These are phyloP conservation scores for Fusarium fracticaudum DNA, from an alignment of 2,329 filamentous ascomycete genomes.

Conservation along the genomic window DNA sequence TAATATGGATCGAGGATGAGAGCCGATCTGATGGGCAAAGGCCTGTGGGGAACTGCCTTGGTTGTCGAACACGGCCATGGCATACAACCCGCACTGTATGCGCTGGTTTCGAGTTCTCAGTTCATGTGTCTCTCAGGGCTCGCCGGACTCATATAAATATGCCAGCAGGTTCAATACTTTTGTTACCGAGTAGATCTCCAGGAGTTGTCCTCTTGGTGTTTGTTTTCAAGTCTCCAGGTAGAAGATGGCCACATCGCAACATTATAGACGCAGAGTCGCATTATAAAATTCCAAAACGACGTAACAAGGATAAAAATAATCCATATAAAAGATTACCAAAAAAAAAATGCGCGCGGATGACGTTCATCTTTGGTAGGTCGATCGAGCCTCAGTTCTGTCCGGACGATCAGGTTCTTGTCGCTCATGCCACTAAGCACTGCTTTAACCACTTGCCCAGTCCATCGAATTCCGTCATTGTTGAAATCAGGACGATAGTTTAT, in stretches of 20 bases:
- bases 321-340: background rate
- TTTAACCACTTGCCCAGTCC: background rate
- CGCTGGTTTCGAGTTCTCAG: background rate
- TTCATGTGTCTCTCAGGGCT: too few species aligned
- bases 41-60: background rate
- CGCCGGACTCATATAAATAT: background rate
- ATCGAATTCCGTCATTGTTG: background rate
- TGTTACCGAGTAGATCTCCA: background rate
- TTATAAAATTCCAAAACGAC: background rate
- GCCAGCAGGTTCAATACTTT: background rate
- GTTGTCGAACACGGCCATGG: background rate
- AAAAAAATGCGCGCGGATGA: background rate
- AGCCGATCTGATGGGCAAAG: background rate
- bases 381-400: background rate
- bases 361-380: background rate
- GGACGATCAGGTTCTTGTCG: background rate
- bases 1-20: background rate
- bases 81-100: background rate
- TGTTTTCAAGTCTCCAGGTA: background rate
- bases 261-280: background rate
- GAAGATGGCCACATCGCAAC: background rate
- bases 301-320: too few species aligned
- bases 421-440: background rate
- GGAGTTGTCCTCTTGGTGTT: too few species aligned
- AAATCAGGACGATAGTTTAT: background rate